phyloP scores from a whole-genome alignment of 1,139 yeast species.

The Kodamaea derodonti region DNA sequence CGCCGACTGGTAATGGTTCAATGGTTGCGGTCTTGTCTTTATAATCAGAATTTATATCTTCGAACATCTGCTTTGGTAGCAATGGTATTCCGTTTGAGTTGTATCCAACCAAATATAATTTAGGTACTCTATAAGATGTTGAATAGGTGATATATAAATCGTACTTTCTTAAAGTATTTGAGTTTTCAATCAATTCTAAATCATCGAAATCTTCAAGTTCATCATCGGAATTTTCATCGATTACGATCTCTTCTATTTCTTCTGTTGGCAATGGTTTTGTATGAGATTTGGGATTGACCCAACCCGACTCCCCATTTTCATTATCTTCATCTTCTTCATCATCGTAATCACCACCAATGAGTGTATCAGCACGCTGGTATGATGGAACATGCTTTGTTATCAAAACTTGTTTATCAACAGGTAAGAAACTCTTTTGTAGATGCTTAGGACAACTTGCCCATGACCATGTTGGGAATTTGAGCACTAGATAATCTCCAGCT shows the following conservation, averaged over 20 bases:
- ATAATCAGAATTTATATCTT: slow-evolving; percentile 88
- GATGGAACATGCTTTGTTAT: slow-evolving; percentile 91
- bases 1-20: slow-evolving; percentile 83
- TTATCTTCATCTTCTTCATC: slow-evolving; percentile 31
- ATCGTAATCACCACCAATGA: slow-evolving; percentile 33
- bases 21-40: slow-evolving; percentile 95
- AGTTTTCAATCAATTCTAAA: slow-evolving; percentile 21
- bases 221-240: slow-evolving; percentile 21
- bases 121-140: slow-evolving; percentile 93
- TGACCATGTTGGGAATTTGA: slow-evolving; percentile 95
- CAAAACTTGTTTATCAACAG: slow-evolving; percentile 78
- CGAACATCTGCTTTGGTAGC: slow-evolving; percentile 87
- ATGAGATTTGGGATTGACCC: slow-evolving; percentile 35
- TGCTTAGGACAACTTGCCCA: slow-evolving; percentile 76
- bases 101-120: slow-evolving; percentile 87
- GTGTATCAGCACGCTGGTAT: slow-evolving; percentile 64
- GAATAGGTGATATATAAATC: slow-evolving; percentile 90
- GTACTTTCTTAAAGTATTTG: slow-evolving; percentile 58
- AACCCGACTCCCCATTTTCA: slow-evolving; percentile 44
- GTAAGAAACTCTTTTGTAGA: slow-evolving; percentile 66
- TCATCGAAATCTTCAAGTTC: slow-evolving; percentile 35
- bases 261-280: slow-evolving; percentile 9
- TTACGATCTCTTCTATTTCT: slow-evolving; percentile 33
- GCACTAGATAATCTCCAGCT: slow-evolving; percentile 90
- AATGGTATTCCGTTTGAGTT: slow-evolving; percentile 80